phyloP scores from a whole-genome alignment of 192 early-diverging fungal genomes.

The Linderina pennispora region DNA sequence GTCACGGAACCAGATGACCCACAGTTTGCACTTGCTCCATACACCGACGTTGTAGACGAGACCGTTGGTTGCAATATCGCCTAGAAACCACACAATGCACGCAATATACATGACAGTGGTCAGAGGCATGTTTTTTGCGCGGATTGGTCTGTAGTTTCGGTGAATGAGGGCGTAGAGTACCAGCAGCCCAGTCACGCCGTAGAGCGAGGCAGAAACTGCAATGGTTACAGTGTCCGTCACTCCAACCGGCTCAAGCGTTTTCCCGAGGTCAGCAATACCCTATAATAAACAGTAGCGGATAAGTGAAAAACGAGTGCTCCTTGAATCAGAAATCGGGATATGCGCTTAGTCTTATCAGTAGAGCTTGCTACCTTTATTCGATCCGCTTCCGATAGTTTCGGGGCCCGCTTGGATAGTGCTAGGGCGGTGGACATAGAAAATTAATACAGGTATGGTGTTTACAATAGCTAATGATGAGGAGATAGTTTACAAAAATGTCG shows the following conservation, averaged over 20 bases:
- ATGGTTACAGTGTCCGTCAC: background rate
- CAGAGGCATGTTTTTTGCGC: constrained; percentile 16
- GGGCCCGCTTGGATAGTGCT: no score
- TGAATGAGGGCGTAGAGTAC: constrained; percentile 13
- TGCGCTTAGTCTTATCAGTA: no score
- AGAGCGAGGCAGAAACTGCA: background rate
- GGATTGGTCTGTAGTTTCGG: constrained; percentile 19
- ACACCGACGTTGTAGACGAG: constrained; percentile 4
- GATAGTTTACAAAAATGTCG: no score
- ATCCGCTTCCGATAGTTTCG: no score
- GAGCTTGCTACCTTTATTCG: no score
- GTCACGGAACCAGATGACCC: constrained; percentile 30
- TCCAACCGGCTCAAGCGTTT: background rate
- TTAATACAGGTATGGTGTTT: no score
- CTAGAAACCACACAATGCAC: constrained; percentile 7
- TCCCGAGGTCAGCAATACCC: background rate
- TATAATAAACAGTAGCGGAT: no score
- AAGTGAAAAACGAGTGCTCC: no score
- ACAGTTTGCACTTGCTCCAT: constrained; percentile 16
- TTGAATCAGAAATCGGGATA: no score
- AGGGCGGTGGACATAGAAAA: no score
- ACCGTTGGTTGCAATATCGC: constrained; percentile 21
- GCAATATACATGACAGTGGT: constrained; percentile 25
- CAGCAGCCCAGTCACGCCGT: background rate
- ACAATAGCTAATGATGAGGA: no score